A percentile compares a stretch with the other conserved stretches of the same genome.
These are phyloP conservation scores for Lasiosphaeriaceae sp. DNA, from an alignment of 495 filamentous ascomycete species.

Conservation along the genomic window DNA sequence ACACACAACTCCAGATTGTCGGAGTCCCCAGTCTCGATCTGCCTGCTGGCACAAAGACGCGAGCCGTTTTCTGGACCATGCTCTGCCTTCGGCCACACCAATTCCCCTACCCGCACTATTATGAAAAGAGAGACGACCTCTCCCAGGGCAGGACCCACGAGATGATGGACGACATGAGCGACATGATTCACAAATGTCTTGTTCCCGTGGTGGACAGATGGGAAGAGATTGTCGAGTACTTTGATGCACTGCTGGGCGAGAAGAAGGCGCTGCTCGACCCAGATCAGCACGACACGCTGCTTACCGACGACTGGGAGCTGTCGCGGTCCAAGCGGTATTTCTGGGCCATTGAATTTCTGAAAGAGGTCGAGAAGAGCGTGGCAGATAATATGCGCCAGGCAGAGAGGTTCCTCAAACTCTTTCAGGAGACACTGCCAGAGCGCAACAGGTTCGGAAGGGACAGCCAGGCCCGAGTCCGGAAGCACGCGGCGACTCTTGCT, in stretches of 20 bases:
- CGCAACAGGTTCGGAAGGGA: not conserved
- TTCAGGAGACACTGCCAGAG: not conserved
- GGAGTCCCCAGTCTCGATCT: not conserved
- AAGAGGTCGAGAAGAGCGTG: constrained; percentile 5
- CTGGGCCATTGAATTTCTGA: constrained; percentile 13
- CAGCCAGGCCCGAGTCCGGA: not conserved
- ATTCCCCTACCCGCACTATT: constrained; percentile 6
- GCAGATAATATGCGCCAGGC: constrained; percentile 11
- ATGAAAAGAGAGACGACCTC: constrained; percentile 1
- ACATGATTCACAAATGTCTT: not conserved
- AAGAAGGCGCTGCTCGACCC: constrained; percentile 4
- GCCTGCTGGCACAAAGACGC: not conserved
- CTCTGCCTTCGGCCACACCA: not conserved
- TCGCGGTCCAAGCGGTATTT: constrained; percentile 15
- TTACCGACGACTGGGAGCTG: constrained; percentile 11
- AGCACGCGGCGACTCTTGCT: not conserved
- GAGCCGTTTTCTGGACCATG: constrained; percentile 6
- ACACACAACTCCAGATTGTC: not conserved
- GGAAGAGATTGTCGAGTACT: constrained; percentile 6
- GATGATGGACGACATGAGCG: constrained; percentile 7
- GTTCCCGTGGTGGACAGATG: not conserved
- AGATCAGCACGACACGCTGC: not conserved
- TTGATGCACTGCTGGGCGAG: constrained; percentile 3
- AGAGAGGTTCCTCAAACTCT: not conserved
- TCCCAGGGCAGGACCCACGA: not conserved